Conservation (phyloP, 2,329 filamentous ascomycete genomes). For the Aureobasidium uvarum region DNA sequence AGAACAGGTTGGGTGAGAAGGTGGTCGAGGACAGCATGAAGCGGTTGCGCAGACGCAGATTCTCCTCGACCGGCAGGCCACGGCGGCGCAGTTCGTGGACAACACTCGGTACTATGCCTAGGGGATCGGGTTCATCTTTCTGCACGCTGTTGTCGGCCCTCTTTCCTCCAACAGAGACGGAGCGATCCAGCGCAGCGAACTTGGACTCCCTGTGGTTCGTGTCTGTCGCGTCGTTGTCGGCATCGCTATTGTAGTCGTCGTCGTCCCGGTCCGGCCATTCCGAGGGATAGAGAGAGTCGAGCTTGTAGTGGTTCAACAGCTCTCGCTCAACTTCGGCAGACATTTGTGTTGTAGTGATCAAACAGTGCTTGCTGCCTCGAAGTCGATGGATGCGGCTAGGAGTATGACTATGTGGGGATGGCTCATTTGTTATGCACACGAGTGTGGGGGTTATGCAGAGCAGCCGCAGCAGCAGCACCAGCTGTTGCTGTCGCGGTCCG, state of each 20-base stretch:
- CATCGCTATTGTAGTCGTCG: slow-evolving; percentile 70
- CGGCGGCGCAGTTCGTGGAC: slow-evolving; percentile 72
- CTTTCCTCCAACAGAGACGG: slow-evolving; percentile 60
- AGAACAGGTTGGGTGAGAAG: slow-evolving; percentile 87
- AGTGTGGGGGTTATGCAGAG: slow-evolving; percentile 5
- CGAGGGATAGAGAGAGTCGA: slow-evolving; percentile 72
- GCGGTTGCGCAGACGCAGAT: slow-evolving; percentile 69
- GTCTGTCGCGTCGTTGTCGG: slow-evolving; percentile 36
- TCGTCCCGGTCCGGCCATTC: slow-evolving; percentile 84
- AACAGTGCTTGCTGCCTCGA: not conserved
- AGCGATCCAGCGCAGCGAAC: slow-evolving; percentile 81
- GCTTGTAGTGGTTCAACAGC: slow-evolving; percentile 86
- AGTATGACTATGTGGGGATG: not conserved
- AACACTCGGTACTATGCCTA: slow-evolving; percentile 86
- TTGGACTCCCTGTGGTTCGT: slow-evolving; percentile 57
- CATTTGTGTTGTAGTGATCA: slow-evolving; percentile 41
- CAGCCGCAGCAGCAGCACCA: too few species aligned
- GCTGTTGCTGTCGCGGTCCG: not conserved
- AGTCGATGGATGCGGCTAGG: not conserved
- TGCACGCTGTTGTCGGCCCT: slow-evolving; percentile 75
- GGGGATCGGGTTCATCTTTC: slow-evolving; percentile 86
- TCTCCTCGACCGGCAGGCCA: slow-evolving; percentile 80
- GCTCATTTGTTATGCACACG: not conserved
- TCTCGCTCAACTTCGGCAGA: slow-evolving; percentile 67
- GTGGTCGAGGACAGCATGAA: slow-evolving; percentile 95